These are phyloP conservation scores for Penicillium thymicola DNA, from an alignment of 2,329 filamentous ascomycete species.

Conservation along the genomic window DNA sequence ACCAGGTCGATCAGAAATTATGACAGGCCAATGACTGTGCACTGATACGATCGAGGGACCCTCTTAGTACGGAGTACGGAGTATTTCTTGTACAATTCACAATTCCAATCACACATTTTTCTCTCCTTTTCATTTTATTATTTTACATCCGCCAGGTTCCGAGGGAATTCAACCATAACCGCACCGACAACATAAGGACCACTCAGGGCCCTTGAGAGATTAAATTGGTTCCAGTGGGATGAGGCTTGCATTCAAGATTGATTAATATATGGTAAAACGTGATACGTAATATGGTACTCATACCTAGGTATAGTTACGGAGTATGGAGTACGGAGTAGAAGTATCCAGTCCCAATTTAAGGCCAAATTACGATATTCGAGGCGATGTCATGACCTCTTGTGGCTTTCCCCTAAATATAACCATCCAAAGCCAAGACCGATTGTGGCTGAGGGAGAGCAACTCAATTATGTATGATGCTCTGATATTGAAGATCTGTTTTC, in stretches of 20 bases:
- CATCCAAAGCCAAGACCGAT: neutral
- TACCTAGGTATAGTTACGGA: no score
- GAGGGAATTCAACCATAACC: neutral
- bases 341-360: neutral
- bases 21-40: slow-evolving; percentile 2
- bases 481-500: slow-evolving; percentile 4
- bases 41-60: neutral
- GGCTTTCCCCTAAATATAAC: neutral
- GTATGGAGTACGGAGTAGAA: neutral
- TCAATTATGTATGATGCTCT: neutral
- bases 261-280: neutral
- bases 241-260: neutral
- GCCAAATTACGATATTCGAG: neutral
- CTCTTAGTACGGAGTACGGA: neutral
- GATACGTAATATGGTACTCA: neutral
- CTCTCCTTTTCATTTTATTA: neutral
- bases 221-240: slow-evolving; percentile 1
- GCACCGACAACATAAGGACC: neutral
- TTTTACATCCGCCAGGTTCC: slow-evolving; percentile 1
- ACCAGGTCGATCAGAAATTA: neutral
- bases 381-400: slow-evolving; percentile 7
- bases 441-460: neutral
- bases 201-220: neutral
- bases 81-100: neutral
- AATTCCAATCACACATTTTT: neutral